Base-by-base conservation (phyloP, 2,329 filamentous ascomycete species). In the Tolypocladium tropicale region DNA sequence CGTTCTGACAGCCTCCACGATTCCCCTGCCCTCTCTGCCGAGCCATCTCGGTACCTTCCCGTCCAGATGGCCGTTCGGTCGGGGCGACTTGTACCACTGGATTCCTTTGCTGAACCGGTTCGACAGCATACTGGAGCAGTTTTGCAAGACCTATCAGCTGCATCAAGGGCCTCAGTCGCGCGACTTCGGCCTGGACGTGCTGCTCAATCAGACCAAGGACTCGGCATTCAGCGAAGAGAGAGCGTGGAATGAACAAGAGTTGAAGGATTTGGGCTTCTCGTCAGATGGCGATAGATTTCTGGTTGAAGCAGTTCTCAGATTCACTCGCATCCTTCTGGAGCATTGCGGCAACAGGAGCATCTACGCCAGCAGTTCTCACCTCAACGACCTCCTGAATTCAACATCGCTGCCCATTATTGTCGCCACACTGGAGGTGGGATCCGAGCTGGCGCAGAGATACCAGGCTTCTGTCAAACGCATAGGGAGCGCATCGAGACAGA, bases 21-120 rank as follows among this genome's bases (percentile, higher is more conserved):
- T 82, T 61, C 82, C 90, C 52, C 76, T 96, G 65, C 85, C 87
- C 65, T 82, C 89, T 68, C 80, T 99, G 62, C 89, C 90, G 63
- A 76, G 82, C 64, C 83, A 88, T 62, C 86, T 99, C 61, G 79
- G 80, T 64, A 82, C 81, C 56, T 97, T 97, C 69, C 91, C 93
- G 57, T 85, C 86, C 61, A 80, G 86, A 80, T 99, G 94, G 94
- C 91, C 92, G 2, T 95, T 97, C 67, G 93, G 93, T 41, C 84
- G 93, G 70, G 95, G 94, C 58, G 94, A 99, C 70, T 78, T 97
- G 33, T 97, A 97, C 70, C 93, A 99, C 77, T 99, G 95, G 95
- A 96, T 99, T 62, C 86, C 89, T 32, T 81, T 96, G 28, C 76
- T 99, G 58, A 95, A 99, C 71, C 86, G 91, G 57, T 97, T 99